These are phyloP conservation scores for Posidonia oceanica DNA, from an alignment of 116 monocot genomes.

Conservation along the genomic window DNA sequence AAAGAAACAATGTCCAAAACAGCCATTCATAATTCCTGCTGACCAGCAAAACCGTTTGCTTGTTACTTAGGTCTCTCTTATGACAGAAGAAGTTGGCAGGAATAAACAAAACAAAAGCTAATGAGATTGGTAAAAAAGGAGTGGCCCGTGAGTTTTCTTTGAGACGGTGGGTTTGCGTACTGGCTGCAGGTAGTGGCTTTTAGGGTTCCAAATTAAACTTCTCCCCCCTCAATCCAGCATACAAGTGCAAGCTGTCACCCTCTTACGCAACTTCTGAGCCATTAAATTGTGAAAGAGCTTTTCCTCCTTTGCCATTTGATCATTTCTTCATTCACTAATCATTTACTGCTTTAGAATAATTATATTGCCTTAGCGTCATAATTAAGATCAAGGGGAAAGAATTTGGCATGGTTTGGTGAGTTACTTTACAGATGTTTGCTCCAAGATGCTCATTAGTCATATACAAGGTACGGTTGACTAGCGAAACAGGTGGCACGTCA, in stretches of 20 bases:
- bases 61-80: no score
- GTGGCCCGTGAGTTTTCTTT: neutral
- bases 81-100: no score
- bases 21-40: no score
- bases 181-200: conserved; percentile 1
- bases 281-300: neutral
- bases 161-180: neutral
- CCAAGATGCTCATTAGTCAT: neutral
- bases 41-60: neutral
- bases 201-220: neutral
- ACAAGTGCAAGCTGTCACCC: no score
- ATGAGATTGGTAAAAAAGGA: neutral
- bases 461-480: no score
- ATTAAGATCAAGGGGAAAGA: neutral
- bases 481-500: no score
- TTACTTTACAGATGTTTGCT: neutral
- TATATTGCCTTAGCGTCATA: neutral
- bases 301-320: neutral
- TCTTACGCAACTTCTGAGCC: neutral
- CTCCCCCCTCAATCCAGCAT: neutral
- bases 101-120: conserved; percentile 2
- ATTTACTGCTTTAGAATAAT: no score
- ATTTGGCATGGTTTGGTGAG: conserved; percentile 2
- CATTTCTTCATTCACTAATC: no score
- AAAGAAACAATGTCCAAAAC: no score